Conservation (phyloP, 371 early-diverging fungal species). For the Mucor mucedo region DNA sequence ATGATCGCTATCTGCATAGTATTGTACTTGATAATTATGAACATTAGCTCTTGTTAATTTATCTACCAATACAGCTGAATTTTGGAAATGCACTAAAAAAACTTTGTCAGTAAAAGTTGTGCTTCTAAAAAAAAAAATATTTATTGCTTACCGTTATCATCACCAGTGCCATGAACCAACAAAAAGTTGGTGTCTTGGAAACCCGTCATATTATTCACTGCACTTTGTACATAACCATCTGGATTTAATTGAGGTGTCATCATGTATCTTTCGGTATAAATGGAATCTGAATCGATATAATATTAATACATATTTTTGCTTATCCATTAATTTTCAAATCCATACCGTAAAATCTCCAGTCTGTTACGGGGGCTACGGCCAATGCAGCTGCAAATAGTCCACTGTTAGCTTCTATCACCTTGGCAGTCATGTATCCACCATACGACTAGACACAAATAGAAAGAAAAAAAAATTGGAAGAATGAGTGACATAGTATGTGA, state of each 20-base stretch:
- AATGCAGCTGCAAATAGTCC: constrained; percentile 82
- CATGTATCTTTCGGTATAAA: constrained; percentile 97
- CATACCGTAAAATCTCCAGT: constrained; percentile 80
- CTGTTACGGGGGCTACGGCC: constrained; percentile 96
- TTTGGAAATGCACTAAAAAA: constrained; percentile 64
- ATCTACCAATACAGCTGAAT: constrained; percentile 80
- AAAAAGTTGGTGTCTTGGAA: constrained; percentile 78
- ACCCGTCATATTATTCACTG: constrained; percentile 78
- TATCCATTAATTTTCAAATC: not conserved
- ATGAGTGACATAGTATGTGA: not conserved
- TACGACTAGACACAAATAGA: constrained; percentile 65
- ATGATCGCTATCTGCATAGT: constrained; percentile 93
- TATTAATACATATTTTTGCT: too few relatives aligned
- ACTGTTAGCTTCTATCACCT: constrained; percentile 82
- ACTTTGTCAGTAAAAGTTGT: not conserved
- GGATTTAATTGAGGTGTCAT: constrained; percentile 77
- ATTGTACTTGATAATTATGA: constrained; percentile 80
- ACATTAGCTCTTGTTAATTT: constrained; percentile 70
- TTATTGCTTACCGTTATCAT: constrained; percentile 64
- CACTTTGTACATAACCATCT: constrained; percentile 76
- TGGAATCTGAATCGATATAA: constrained; percentile 59
- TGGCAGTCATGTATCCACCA: constrained; percentile 90
- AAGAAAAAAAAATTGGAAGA: too few relatives aligned
- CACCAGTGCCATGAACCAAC: constrained; percentile 90
- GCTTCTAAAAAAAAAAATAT: not conserved